Conservation (phyloP, 75 land plant genomes). For the Sequoiadendron giganteum region DNA sequence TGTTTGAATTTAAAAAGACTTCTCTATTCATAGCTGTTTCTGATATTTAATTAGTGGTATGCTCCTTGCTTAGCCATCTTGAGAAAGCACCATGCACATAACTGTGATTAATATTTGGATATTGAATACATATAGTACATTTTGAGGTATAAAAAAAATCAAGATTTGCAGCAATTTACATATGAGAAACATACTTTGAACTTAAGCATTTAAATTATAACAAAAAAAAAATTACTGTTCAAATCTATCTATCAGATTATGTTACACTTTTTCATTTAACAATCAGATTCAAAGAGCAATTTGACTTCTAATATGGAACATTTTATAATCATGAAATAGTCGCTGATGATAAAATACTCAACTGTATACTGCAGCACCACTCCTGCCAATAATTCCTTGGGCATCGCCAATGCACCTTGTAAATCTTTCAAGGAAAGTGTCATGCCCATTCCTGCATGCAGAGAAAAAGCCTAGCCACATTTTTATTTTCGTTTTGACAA, state of each 20-base stretch:
- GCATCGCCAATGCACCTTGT: constrained; percentile 77
- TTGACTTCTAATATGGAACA: not conserved
- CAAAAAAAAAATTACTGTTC: not conserved
- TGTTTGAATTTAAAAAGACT: too few species aligned
- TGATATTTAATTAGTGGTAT: not conserved
- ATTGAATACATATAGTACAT: not conserved
- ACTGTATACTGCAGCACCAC: constrained; percentile 90
- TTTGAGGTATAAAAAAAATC: not conserved
- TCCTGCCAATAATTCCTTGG: constrained; percentile 67
- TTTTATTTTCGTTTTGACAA: not conserved
- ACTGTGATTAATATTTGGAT: not conserved
- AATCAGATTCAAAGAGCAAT: not conserved
- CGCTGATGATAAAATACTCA: not conserved
- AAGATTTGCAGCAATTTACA: not conserved
- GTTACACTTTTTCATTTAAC: not conserved
- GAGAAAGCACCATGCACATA: not conserved
- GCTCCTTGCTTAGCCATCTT: not conserved
- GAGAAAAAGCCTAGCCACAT: not conserved
- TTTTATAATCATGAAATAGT: not conserved
- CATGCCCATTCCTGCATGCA: constrained; percentile 84
- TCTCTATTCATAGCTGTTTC: too few species aligned
- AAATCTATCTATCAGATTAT: not conserved
- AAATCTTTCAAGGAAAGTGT: constrained; percentile 88
- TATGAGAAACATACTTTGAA: not conserved
- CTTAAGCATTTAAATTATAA: not conserved